phyloP scores from a whole-genome alignment of 2,329 filamentous ascomycete species.

The Blastomyces silverae region DNA sequence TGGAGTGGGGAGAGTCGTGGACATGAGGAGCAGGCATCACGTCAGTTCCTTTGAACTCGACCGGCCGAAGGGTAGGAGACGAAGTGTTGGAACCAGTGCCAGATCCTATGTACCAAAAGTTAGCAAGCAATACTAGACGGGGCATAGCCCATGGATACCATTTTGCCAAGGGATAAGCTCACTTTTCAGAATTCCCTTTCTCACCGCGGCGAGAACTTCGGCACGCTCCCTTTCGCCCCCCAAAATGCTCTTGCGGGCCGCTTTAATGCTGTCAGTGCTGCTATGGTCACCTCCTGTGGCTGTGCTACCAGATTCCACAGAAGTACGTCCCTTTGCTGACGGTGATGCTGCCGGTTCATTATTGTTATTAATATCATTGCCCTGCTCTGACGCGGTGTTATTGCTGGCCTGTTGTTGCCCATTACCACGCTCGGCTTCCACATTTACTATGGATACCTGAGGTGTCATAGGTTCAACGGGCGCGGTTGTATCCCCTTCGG shows the following conservation, averaged over 20 bases:
- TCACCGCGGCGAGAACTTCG: slow-evolving; percentile 83
- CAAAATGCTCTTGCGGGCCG: slow-evolving; percentile 70
- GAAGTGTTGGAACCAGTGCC: slow-evolving; percentile 42
- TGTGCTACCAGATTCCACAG: slow-evolving; percentile 16
- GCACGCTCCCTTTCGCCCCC: slow-evolving; percentile 85
- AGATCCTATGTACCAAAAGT: slow-evolving; percentile 18
- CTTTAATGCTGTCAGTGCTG: slow-evolving; percentile 7
- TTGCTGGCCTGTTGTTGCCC: slow-evolving; percentile 60
- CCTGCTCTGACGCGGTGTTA: slow-evolving; percentile 21
- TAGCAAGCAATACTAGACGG: not conserved
- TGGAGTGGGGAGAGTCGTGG: slow-evolving; percentile 74
- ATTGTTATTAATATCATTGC: not conserved
- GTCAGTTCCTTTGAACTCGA: slow-evolving; percentile 47
- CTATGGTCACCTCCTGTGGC: slow-evolving; percentile 42
- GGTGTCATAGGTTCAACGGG: slow-evolving; percentile 62
- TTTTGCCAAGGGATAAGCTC: slow-evolving; percentile 33
- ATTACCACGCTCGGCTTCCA: slow-evolving; percentile 81
- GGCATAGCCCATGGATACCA: not conserved
- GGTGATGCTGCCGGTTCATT: not conserved
- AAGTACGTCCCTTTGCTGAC: slow-evolving; percentile 12
- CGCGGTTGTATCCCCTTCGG: slow-evolving; percentile 57
- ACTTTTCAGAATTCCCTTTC: slow-evolving; percentile 95
- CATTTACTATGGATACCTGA: slow-evolving; percentile 91
- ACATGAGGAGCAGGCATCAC: slow-evolving; percentile 58
- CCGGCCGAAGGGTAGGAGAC: slow-evolving; percentile 59